Evolutionary conservation across 306 rosid species (phyloP), one percentile per base, ranked within the genome.

Genomic region (Ormosia semicastrata): DNA sequence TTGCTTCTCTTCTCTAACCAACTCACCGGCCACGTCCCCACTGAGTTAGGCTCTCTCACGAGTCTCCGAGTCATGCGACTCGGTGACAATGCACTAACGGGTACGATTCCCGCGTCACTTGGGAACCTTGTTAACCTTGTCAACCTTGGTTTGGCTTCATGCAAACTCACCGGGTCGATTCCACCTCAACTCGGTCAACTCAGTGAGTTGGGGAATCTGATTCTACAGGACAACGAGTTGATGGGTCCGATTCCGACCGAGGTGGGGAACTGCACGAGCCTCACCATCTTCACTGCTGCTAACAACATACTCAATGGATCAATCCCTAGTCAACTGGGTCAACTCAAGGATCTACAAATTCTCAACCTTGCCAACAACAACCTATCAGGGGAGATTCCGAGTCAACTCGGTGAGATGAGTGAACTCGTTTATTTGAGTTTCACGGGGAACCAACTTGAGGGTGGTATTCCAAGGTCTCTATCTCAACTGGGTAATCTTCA

Each of bases 191-290:
- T 95, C 72, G 96, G 98, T 0, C 84, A 65, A 73, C 98, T 95
- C 75, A 47, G 81, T 72, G 83, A 36, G 46, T 1, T 93, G 36
- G 81, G 88, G 89, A 85, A 79, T 52, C 78, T 93, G 32, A 46
- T 93, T 72, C 75, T 95, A 12, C 97, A 95, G 58, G 86, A 87
- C 4, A 95, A 95, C 65, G 90, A 81, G 33, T 86, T 95, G 13
- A 81, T 49, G 66, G 97, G 99, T 70, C 88, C 91, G 64, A 88
- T 95, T 73, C 99, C 99, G 0, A 39, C 78, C 40, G 93, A 95
- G 89, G 78, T 95, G 47, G 96, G 92, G 7, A 95, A 93, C 86
- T 92, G 97, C 59, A 88, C 96, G 8, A 87, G 93, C 77, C 97
- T 95, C 86, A 73, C 85, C 6, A 3, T 86, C 32, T 87, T 95